phyloP scores from a whole-genome alignment of 2,329 filamentous ascomycete species.

The Blastomyces gilchristii region DNA sequence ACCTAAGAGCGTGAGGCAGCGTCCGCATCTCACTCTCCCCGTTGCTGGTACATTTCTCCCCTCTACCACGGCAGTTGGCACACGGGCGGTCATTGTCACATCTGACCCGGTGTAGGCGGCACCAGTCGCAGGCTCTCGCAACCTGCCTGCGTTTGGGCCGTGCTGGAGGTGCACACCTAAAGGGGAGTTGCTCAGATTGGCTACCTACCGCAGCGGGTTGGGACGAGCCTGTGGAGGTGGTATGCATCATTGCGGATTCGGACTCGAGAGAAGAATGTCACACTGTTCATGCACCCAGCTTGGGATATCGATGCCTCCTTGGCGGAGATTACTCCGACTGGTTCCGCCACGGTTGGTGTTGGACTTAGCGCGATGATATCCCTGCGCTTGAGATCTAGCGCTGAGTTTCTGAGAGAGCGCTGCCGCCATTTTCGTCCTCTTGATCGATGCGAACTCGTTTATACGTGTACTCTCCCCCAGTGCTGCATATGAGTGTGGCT shows the following conservation, averaged over 20 bases:
- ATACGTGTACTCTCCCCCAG: not conserved
- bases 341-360: not conserved
- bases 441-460: not conserved
- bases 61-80: conserved; percentile 18
- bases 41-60: conserved; percentile 17
- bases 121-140: conserved; percentile 22
- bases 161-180: not conserved
- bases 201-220: not conserved
- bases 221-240: not conserved
- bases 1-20: conserved; percentile 8
- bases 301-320: not conserved
- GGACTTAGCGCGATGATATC: not conserved
- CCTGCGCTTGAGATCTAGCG: not conserved
- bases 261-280: not conserved
- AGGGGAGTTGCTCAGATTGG: not conserved
- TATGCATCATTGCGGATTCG: not conserved
- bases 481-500: not conserved
- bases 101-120: conserved; percentile 22
- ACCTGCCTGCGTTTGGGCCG: conserved; percentile 18
- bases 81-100: conserved; percentile 22
- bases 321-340: not conserved
- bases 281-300: not conserved
- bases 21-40: conserved; percentile 3
- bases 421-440: not conserved
- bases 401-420: not conserved